These are phyloP conservation scores for Bruguiera parviflora DNA, from an alignment of 345 rosid species.

Conservation along the genomic window DNA sequence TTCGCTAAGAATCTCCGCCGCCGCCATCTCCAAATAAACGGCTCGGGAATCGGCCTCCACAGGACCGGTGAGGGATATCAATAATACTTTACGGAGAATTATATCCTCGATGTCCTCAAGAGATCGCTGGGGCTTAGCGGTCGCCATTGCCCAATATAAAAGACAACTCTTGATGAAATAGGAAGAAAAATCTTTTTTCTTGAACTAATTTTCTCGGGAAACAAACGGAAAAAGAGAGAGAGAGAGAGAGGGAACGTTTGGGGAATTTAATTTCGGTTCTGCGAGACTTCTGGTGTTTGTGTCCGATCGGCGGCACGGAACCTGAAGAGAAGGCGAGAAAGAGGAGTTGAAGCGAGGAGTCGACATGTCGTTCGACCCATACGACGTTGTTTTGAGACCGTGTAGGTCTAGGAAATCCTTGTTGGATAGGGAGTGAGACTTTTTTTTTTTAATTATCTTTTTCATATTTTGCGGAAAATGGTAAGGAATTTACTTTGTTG, in stretches of 20 bases:
- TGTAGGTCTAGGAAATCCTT: too few relatives aligned
- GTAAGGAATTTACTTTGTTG: too few relatives aligned
- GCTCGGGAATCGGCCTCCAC: slow-evolving; percentile 43
- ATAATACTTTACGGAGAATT: slow-evolving; percentile 75
- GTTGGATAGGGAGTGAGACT: too few relatives aligned
- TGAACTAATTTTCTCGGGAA: background rate
- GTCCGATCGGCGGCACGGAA: too few relatives aligned
- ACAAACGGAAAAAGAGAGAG: background rate
- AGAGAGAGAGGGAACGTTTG: background rate
- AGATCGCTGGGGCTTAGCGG: slow-evolving; percentile 58
- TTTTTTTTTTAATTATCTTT: too few relatives aligned
- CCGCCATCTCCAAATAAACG: slow-evolving; percentile 72
- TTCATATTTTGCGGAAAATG: too few relatives aligned
- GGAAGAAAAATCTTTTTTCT: background rate
- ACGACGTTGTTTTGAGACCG: too few relatives aligned
- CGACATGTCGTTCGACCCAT: too few relatives aligned
- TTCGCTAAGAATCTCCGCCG: slow-evolving; percentile 96
- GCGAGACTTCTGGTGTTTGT: background rate
- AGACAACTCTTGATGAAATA: too few relatives aligned
- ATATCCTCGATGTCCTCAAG: slow-evolving; percentile 82
- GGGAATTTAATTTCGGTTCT: background rate
- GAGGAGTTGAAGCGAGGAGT: too few relatives aligned
- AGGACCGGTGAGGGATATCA: slow-evolving; percentile 52
- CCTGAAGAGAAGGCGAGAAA: too few relatives aligned
- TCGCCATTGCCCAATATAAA: slow-evolving; percentile 40